Conservation (phyloP, 2,329 filamentous ascomycete genomes). For the Sphaceloma murrayae region DNA sequence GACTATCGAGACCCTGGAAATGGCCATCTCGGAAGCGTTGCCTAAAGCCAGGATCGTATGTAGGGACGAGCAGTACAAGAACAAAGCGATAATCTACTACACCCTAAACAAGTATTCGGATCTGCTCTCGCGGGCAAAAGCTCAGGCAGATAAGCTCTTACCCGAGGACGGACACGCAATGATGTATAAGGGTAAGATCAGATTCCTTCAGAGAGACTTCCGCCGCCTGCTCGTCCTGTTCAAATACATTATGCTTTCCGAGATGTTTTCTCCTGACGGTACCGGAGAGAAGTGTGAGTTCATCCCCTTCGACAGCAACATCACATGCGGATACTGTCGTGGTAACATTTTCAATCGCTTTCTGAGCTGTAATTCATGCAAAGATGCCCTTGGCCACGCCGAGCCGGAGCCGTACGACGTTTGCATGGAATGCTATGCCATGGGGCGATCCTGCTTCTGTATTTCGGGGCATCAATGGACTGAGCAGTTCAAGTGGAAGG, state of each 20-base stretch:
- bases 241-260: slow-evolving; percentile 68
- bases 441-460: slow-evolving; percentile 88
- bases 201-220: slow-evolving; percentile 74
- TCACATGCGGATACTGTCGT: slow-evolving; percentile 92
- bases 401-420: slow-evolving; percentile 86
- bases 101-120: slow-evolving; percentile 68
- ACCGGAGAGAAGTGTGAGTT: slow-evolving; percentile 63
- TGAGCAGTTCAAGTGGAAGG: slow-evolving; percentile 82
- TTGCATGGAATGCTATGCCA: slow-evolving; percentile 97
- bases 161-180: slow-evolving; percentile 24
- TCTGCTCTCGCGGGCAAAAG: slow-evolving; percentile 49
- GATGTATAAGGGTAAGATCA: slow-evolving; percentile 43
- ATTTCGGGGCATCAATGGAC: slow-evolving; percentile 80
- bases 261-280: slow-evolving; percentile 63
- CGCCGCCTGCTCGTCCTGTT: slow-evolving; percentile 68
- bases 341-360: slow-evolving; percentile 98
- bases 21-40: slow-evolving; percentile 77
- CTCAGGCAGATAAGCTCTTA: slow-evolving; percentile 35
- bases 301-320: slow-evolving; percentile 74
- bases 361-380: slow-evolving; percentile 79
- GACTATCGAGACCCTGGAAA: slow-evolving; percentile 78
- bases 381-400: slow-evolving; percentile 53
- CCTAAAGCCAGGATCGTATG: slow-evolving; percentile 85
- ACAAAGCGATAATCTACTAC: slow-evolving; percentile 90
- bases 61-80: slow-evolving; percentile 97